Evolutionary conservation across 306 rosid species (phyloP), one percentile per base, ranked within the genome.

Genomic region (Notholithocarpus densiflorus): DNA sequence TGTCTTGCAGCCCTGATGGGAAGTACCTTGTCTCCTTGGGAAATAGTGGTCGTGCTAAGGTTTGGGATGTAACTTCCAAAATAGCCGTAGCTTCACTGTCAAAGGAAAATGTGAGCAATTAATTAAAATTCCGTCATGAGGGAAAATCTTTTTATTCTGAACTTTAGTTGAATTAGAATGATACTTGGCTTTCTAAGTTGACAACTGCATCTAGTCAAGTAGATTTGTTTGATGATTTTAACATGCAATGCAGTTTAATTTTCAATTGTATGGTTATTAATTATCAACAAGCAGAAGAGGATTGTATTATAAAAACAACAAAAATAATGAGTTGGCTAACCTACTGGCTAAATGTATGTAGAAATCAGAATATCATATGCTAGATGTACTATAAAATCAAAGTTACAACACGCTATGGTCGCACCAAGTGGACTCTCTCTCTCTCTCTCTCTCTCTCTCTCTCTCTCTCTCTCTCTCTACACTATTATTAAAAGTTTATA

Each of bases 1-100:
- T 81, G 74, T 82, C 76, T 77, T 84, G 90, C 89, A 95, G 99
- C 82, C 86, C 87, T 73, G 96, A 95, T 81, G 94, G 96, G 59
- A 95, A 88, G 65, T 86, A 86, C 73, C 94, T 95, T 34, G 91
- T 84, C 78, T 91, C 96, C 74, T 82, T 95, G 87, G 99, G 93
- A 89, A 77, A 86, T 80, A 81, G 87, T 79, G 98, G 98, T 82
- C 97, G 93, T 74, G 86, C 98, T 77, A 91, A 89, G 79, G 98
- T 92, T 71, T 95, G 99, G 99, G 97, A 95, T 76, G 52, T 89
- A 71, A 84, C 87, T 80, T 90, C 94, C 34, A 80, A 95, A 72
- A 84, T 61, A 3, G 89, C 77, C 71, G 75, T 87, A 32, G 74
- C 92, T 82, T 72, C 98, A 72, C 84, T 93, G 74, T 21, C 91